Base-by-base conservation (phyloP, 257 asterid genomes). In the Avicennia marina region DNA sequence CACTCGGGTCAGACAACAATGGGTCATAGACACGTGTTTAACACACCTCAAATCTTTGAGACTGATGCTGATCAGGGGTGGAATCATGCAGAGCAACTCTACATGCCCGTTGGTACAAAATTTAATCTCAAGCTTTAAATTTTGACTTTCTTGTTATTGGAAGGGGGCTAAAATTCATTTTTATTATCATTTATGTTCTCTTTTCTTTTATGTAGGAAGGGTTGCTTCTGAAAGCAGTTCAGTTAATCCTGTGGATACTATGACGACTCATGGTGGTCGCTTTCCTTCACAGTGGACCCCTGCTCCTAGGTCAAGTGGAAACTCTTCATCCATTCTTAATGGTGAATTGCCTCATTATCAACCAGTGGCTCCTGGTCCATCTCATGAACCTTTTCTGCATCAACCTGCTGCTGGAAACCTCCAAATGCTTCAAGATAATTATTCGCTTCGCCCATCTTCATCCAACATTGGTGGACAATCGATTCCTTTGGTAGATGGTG, bases 11-110 rank as follows among this genome's bases (percentile, higher is more conserved):
- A n/a, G n/a, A 29, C 33, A 29, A 29, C 7, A 7, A 69, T 84
- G 96, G 96, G 83, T 63, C 94, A 83, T 56, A 84, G 85, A 52
- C 80, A 87, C 58, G 50, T 74, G 38, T 75, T 78, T 39, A 78
- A 68, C 68, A 45, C 84, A 43, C 66, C 95, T 72, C 96, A 74
- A 20, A 56, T 53, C 45, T 62, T 74, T 53, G 91, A 78, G 63
- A 67, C 76, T 6, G 96, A 80, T 22, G 68, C 63, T 55, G 85
- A 87, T 21, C 89, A 72, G 53, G 86, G 83, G 39, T 77, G 82
- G 84, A 73, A 75, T 69, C 74, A 67, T 40, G 58, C 65, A 22
- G 91, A 82, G 29, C 91, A 75, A 62, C 76, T 85, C 46, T 77
- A 70, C 69, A 48, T 78, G 63, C 79, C 75, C 59, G 70, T 69